Base-by-base conservation (phyloP, 306 rosid species). In the Lagenaria siceraria region DNA sequence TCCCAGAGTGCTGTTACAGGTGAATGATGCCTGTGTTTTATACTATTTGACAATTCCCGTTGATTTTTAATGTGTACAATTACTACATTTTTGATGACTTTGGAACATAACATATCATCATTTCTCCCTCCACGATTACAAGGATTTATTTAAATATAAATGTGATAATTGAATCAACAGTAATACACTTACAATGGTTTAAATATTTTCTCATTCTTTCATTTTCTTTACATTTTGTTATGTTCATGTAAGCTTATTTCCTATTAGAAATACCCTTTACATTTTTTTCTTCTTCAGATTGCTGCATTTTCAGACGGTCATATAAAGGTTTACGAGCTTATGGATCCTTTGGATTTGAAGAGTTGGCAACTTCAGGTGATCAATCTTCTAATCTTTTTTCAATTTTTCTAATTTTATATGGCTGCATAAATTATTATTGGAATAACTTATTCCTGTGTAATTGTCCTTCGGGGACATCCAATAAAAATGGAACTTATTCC, bases 331-430 rank as follows among this genome's bases (percentile, higher is more conserved):
- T 88, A 82, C 73, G 97, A 92, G 83, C 89, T 92, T 78, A 77
- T 87, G 73, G 89, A 92, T 85, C 95, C 91, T 52, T 88, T 95
- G 88, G 92, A 95, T 77, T 70, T 92, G 83, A 92, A 81, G 72
- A 90, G 80, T 68, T 95, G 97, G 97, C 97, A 95, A 80, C 96
- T 92, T 81, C 97, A 95, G 98, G 98, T 95, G 78, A 84, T 81
- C 42, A 13, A 19, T 64, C 72, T 64, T 64, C n/a, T 36, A 18
- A 35, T 36, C 4, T 3, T 70, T 22, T 43, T 46, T 24, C 35
- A 70, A 12, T 0, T 22, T 69, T 11, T 69, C 35, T 69, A 69
- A 22, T 42, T 43, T 70, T 46, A 24, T 43, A 22, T 21, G 35
- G 36, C 54, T 43, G 33, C 17, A 2, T 13, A 69, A 69, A 36